Evolutionary conservation across 2,329 filamentous ascomycete genomes (phyloP).

Genomic region (Pseudogymnoascus sp.): DNA sequence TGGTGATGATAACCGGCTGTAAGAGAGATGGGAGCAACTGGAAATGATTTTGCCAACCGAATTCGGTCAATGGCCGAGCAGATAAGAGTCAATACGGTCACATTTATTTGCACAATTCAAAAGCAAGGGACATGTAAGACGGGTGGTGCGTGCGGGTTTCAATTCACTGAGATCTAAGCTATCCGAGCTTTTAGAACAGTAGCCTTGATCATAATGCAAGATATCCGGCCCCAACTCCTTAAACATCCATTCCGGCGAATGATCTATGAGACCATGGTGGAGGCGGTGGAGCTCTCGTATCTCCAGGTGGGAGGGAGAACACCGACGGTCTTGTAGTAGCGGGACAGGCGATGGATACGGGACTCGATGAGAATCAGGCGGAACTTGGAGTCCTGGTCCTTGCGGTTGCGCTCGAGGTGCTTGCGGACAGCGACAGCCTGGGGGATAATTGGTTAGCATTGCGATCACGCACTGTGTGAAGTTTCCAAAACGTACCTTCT

Average conservation of each 20-base stretch:
- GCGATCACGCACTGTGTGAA: slow-evolving; percentile 18
- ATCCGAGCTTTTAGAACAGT: slow-evolving; percentile 8
- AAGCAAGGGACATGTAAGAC: background rate
- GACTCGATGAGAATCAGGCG: slow-evolving; percentile 99
- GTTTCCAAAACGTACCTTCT: slow-evolving; percentile 64
- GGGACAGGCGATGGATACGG: slow-evolving; percentile 97
- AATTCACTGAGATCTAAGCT: slow-evolving; percentile 10
- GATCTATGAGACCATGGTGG: slow-evolving; percentile 82
- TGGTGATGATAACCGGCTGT: background rate
- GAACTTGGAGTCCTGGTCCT: slow-evolving; percentile 99
- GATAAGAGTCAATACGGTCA: background rate
- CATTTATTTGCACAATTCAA: background rate
- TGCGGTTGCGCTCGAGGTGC: slow-evolving; percentile 99
- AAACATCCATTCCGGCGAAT: slow-evolving; percentile 17
- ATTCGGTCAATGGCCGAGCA: background rate
- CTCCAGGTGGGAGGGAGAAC: slow-evolving; percentile 88
- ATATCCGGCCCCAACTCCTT: slow-evolving; percentile 26
- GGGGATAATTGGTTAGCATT: background rate
- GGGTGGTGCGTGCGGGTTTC: slow-evolving; percentile 8
- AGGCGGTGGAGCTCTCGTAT: slow-evolving; percentile 96
- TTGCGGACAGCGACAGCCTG: slow-evolving; percentile 97
- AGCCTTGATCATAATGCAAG: slow-evolving; percentile 23
- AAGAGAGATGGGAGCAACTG: background rate
- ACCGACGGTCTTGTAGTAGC: slow-evolving; percentile 98
- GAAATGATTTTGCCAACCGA: slow-evolving; percentile 10